Evolutionary conservation across 2,329 filamentous ascomycete species (phyloP), one percentile per base, ranked within the genome.

Genomic region (Scortechinia acanthostroma): DNA sequence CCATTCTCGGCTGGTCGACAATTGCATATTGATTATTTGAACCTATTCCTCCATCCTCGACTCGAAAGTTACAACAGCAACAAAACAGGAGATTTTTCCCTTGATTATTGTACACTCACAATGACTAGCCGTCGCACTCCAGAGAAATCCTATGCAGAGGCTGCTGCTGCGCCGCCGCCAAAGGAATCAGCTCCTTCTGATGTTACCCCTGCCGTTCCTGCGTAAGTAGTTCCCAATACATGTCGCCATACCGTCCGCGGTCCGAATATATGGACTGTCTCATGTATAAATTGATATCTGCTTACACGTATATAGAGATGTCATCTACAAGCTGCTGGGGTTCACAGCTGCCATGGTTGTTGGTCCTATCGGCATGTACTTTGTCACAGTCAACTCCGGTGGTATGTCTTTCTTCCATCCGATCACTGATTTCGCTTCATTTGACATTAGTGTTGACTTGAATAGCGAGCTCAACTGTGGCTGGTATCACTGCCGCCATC

Each of bases 261-360:
- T n/a, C n/a, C n/a, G n/a, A n/a, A n/a, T n/a, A n/a, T n/a, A n/a
- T n/a, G n/a, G n/a, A n/a, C n/a, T n/a, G n/a, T 30, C 25, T n/a
- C 25, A 30, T n/a, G 10, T 10, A 10, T n/a, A 10, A n/a, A n/a
- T 30, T 30, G 35, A 40, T 6, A 13, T 40, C 10, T 40, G 6
- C 20, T 13, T 10, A 10, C 17, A 17, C 14, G 6, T 40, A 17
- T 19, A 13, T 46, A 74, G 78, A 45, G 66, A 73, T 49, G 78
- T 84, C 40, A 80, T 86, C 47, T 69, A 70, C 59, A 86, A 85
- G 60, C 68, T 86, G 22, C 69, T 85, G 20, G 69, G 68, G 51
- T 84, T 84, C 61, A 83, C 79, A 1, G 66, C 76, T 42, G 79
- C 79, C 50, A 85, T 86, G 80, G 65, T 83, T 49, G 68, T 70